Conservation (phyloP, 441 rosid species). For the Adansonia grandidieri region DNA sequence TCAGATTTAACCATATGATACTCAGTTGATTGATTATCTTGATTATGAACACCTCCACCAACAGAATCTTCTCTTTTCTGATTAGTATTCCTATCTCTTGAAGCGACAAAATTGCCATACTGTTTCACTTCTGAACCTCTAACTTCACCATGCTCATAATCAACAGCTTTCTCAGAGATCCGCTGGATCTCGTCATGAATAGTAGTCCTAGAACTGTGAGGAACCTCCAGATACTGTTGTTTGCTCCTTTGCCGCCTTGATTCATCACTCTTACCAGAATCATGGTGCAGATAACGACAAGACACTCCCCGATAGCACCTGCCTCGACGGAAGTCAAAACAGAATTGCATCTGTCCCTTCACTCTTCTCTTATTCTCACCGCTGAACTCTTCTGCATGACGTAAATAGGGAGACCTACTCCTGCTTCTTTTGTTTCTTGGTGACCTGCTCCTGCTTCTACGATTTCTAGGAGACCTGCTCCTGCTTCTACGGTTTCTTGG, state of each 20-base stretch:
- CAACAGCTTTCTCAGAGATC: slow-evolving; percentile 29
- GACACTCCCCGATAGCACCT: slow-evolving; percentile 66
- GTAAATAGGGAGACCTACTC: slow-evolving; percentile 50
- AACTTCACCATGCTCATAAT: slow-evolving; percentile 32
- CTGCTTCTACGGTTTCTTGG: slow-evolving; percentile 38
- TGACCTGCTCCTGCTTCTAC: slow-evolving; percentile 40
- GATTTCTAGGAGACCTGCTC: slow-evolving; percentile 36
- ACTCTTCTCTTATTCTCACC: slow-evolving; percentile 40
- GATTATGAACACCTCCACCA: slow-evolving; percentile 19
- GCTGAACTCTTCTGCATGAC: slow-evolving; percentile 35
- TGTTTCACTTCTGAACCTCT: slow-evolving; percentile 30
- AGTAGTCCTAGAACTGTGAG: slow-evolving; percentile 31
- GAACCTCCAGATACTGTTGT: slow-evolving; percentile 37
- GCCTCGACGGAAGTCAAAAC: slow-evolving; percentile 66
- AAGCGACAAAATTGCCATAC: slow-evolving; percentile 25
- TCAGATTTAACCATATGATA: slow-evolving; percentile 22
- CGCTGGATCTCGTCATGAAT: slow-evolving; percentile 35
- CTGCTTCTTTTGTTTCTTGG: slow-evolving; percentile 45
- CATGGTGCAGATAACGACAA: slow-evolving; percentile 63
- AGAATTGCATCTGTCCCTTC: slow-evolving; percentile 46
- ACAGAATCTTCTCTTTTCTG: slow-evolving; percentile 33
- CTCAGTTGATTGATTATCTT: slow-evolving; percentile 25
- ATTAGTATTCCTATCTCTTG: slow-evolving; percentile 24
- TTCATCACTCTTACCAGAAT: slow-evolving; percentile 40
- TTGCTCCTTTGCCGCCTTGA: slow-evolving; percentile 43